A percentile compares a stretch with the other conserved stretches of the same genome.
phyloP scores from a whole-genome alignment of 208 protist genomes.

The Novymonas esmeraldas region DNA sequence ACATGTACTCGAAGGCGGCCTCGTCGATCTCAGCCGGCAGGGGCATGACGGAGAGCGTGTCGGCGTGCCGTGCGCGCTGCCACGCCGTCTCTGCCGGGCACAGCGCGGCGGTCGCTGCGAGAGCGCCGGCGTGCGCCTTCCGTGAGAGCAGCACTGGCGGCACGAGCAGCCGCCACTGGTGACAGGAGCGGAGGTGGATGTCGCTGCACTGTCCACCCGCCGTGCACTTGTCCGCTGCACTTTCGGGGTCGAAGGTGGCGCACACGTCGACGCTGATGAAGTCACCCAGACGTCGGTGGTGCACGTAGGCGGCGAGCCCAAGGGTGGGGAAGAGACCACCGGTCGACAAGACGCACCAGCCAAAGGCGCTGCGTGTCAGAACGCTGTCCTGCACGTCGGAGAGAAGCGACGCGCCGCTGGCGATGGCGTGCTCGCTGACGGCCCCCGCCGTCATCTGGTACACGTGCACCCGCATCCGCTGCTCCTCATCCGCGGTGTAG shows the following conservation, averaged over 20 bases:
- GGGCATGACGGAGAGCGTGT: constrained; percentile 20
- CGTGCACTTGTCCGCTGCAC: constrained; percentile 13
- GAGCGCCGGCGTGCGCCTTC: neutral
- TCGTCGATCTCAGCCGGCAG: constrained; percentile 31
- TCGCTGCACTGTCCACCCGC: constrained; percentile 23
- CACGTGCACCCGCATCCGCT: constrained; percentile 26
- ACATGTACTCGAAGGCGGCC: constrained; percentile 34
- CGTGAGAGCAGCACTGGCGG: constrained; percentile 21
- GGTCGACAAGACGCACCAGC: constrained; percentile 34
- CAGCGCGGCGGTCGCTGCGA: neutral
- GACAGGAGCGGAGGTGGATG: constrained; percentile 21
- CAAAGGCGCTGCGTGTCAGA: constrained; percentile 10
- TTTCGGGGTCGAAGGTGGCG: constrained; percentile 7
- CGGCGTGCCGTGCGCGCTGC: constrained; percentile 15
- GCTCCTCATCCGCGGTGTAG: constrained; percentile 16
- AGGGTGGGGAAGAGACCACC: constrained; percentile 29
- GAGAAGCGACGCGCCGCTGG: neutral
- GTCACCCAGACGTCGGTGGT: constrained; percentile 17
- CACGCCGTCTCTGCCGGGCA: constrained; percentile 16
- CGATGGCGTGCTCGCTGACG: neutral
- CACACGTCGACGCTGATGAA: constrained; percentile 27
- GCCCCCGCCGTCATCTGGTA: constrained; percentile 26
- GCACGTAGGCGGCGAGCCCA: constrained; percentile 26
- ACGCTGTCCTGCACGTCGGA: constrained; percentile 17
- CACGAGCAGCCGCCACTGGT: constrained; percentile 34